These are phyloP conservation scores for Rubia balearica DNA, from an alignment of 305 asterid species.

Conservation along the genomic window DNA sequence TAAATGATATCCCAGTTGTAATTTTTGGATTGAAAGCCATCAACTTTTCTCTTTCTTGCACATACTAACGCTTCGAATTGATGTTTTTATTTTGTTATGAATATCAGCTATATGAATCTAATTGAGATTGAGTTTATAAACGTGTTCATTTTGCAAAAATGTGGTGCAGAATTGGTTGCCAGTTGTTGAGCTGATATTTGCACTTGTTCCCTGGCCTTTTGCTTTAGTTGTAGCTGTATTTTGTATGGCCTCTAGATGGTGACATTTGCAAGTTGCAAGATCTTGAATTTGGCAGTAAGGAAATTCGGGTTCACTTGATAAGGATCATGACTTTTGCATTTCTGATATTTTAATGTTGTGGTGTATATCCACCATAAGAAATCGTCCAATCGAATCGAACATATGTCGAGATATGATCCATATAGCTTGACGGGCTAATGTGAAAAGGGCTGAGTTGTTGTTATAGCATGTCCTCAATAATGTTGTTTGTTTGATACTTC, in stretches of 20 bases:
- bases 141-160: slow-evolving; percentile 19
- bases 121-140: slow-evolving; percentile 2
- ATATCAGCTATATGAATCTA: slow-evolving; percentile 2
- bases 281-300: slow-evolving; percentile 2
- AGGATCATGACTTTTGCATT: slow-evolving; percentile 8
- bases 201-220: slow-evolving; percentile 15
- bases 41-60: not conserved
- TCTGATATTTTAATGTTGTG: slow-evolving; percentile 18
- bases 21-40: too few species aligned
- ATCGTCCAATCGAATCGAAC: too few species aligned
- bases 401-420: not conserved
- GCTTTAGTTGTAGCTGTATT: slow-evolving; percentile 11
- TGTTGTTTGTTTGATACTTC: slow-evolving; percentile 6
- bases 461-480: slow-evolving; percentile 1
- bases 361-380: too few species aligned
- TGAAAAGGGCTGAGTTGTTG: too few species aligned
- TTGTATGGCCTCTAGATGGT: slow-evolving; percentile 22
- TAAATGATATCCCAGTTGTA: not conserved
- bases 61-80: not conserved
- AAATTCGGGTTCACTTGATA: slow-evolving; percentile 10
- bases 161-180: slow-evolving; percentile 23
- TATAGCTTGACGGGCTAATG: too few species aligned
- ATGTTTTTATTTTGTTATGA: too few species aligned
- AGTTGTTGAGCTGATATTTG: slow-evolving; percentile 20
- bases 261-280: slow-evolving; percentile 17